Conservation (phyloP, 257 asterid genomes). For the Gardenia jasminoides region DNA sequence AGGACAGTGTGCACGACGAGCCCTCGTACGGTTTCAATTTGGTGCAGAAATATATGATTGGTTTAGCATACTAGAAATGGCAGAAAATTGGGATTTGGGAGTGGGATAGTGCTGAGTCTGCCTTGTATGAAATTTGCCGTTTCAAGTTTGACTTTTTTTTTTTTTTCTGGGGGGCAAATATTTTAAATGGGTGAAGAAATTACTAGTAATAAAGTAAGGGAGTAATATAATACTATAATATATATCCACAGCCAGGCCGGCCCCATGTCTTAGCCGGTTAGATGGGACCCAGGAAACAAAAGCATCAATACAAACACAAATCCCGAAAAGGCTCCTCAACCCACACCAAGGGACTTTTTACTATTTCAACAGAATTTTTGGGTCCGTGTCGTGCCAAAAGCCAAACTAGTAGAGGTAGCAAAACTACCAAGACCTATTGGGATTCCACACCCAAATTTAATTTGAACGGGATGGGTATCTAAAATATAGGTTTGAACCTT, state of each 20-base stretch:
- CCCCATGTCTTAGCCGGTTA: neutral
- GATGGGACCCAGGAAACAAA: neutral
- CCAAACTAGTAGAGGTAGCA: too few relatives aligned
- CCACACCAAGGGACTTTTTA: neutral
- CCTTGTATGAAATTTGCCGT: neutral
- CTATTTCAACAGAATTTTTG: constrained; percentile 3
- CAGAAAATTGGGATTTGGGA: too few relatives aligned
- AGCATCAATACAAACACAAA: neutral
- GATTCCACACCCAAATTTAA: too few relatives aligned
- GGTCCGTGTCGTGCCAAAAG: neutral
- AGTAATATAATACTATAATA: neutral
- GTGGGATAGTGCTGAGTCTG: too few relatives aligned
- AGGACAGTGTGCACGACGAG: too few relatives aligned
- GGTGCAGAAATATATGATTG: too few relatives aligned
- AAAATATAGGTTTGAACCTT: too few relatives aligned
- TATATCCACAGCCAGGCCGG: neutral
- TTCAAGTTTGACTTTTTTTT: neutral
- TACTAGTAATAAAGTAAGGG: too few relatives aligned
- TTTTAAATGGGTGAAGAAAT: neutral
- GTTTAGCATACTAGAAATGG: too few relatives aligned
- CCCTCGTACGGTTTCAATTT: too few relatives aligned
- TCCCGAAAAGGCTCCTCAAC: neutral
- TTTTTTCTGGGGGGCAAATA: neutral
- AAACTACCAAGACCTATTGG: too few relatives aligned
- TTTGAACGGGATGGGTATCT: too few relatives aligned